Percentiles rank a stretch among this genome's conserved stretches.
phyloP scores from a whole-genome alignment of 75 land plant genomes.

The Ceratopteris richardii region DNA sequence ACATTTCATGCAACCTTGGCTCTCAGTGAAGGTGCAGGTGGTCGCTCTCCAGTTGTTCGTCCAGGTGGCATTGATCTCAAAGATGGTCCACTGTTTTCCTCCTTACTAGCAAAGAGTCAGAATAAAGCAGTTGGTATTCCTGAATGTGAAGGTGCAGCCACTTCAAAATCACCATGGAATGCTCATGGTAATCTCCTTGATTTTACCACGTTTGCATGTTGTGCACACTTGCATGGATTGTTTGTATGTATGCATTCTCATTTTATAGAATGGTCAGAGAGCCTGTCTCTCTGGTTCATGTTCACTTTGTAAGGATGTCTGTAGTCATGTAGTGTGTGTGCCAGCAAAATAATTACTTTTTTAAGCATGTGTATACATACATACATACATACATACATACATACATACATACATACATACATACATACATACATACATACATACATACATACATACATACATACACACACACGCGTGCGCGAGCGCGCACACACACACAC shows the following conservation, averaged over 20 bases:
- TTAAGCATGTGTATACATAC: no score
- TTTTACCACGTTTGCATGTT: constrained; percentile 1
- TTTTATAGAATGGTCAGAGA: no score
- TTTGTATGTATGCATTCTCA: background rate
- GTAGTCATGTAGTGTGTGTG: no score
- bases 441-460: no score
- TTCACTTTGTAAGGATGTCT: no score
- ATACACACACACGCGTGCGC: no score
- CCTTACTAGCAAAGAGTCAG: constrained; percentile 59
- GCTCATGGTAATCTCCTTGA: constrained; percentile 48
- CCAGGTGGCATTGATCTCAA: constrained; percentile 92
- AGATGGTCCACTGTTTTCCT: constrained; percentile 85
- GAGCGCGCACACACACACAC: no score
- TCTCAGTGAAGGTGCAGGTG: constrained; percentile 68
- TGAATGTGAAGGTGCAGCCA: constrained; percentile 93
- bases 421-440: no score
- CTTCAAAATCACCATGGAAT: constrained; percentile 96
- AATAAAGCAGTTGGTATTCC: constrained; percentile 88
- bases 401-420: no score
- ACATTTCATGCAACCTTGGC: constrained; percentile 68
- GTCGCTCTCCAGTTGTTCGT: constrained; percentile 70
- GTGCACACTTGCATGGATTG: background rate
- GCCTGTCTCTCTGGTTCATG: no score
- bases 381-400: no score
- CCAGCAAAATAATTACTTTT: no score